Percentiles rank a stretch among this genome's conserved stretches.
Evolutionary conservation across 2,329 filamentous ascomycete genomes (phyloP).

Genomic region (Elsinoe necatrix): DNA sequence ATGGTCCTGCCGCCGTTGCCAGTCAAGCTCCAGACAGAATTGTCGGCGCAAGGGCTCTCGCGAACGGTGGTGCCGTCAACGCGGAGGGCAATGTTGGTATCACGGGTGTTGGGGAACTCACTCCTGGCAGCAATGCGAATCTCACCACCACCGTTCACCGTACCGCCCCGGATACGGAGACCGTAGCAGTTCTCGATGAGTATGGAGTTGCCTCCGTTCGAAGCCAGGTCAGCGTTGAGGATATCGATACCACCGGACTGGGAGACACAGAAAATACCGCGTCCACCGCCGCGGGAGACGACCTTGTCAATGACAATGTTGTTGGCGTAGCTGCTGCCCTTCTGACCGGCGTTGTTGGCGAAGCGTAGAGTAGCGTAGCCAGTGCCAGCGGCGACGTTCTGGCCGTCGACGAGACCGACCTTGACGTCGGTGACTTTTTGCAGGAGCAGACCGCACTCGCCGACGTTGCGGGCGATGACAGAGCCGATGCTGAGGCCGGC

Average conservation of each 20-base stretch:
- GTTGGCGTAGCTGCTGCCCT: constrained; percentile 43
- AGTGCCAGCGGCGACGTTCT: constrained; percentile 45
- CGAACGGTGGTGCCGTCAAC: constrained; percentile 45
- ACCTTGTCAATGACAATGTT: constrained; percentile 49
- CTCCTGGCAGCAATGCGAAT: constrained; percentile 45
- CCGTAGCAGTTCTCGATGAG: constrained; percentile 55
- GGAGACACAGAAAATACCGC: constrained; percentile 51
- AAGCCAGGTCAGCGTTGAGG: constrained; percentile 40
- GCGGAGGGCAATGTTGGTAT: constrained; percentile 42
- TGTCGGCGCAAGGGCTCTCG: constrained; percentile 48
- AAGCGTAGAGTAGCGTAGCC: constrained; percentile 51
- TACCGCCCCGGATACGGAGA: constrained; percentile 43
- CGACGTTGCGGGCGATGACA: constrained; percentile 47
- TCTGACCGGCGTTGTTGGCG: constrained; percentile 48
- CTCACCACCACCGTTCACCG: constrained; percentile 48
- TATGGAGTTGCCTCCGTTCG: constrained; percentile 49
- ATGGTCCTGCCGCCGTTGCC: constrained; percentile 39
- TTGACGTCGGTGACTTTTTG: constrained; percentile 46
- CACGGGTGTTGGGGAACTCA: constrained; percentile 48
- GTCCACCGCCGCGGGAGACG: constrained; percentile 48
- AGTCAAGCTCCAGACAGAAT: constrained; percentile 43
- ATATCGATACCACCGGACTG: constrained; percentile 48
- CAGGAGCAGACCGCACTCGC: constrained; percentile 49
- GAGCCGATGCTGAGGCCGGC: constrained; percentile 44
- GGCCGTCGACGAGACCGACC: constrained; percentile 48